Percentiles rank a stretch among this genome's conserved stretches.
These are phyloP conservation scores for Verticillium klebahnii DNA, from an alignment of 2,329 filamentous ascomycete species.

Conservation along the genomic window DNA sequence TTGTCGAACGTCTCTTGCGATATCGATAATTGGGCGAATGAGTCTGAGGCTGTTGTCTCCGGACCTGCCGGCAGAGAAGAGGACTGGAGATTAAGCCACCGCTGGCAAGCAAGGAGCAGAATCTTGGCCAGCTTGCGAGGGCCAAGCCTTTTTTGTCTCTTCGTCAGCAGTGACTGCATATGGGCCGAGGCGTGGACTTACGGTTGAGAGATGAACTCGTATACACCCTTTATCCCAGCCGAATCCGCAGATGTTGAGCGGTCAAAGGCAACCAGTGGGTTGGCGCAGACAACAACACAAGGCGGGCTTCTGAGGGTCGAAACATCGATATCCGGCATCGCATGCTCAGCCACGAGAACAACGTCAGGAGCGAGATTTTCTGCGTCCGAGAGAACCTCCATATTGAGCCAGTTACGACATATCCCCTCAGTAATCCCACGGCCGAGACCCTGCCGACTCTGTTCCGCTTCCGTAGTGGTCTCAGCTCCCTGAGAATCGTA, in stretches of 20 bases:
- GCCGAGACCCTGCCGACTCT: slow-evolving; percentile 28
- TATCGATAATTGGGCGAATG: too few species aligned
- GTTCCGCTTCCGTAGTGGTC: slow-evolving; percentile 13
- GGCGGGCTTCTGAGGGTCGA: slow-evolving; percentile 12
- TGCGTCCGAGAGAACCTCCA: not conserved
- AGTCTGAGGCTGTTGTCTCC: too few species aligned
- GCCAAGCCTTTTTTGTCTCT: slow-evolving; percentile 4
- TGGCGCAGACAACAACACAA: slow-evolving; percentile 13
- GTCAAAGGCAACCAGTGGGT: slow-evolving; percentile 12
- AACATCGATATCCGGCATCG: slow-evolving; percentile 13
- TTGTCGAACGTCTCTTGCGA: too few species aligned
- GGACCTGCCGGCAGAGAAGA: too few species aligned
- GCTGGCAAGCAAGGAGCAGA: slow-evolving; percentile 3
- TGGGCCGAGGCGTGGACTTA: slow-evolving; percentile 1
- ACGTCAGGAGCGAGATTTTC: slow-evolving; percentile 5
- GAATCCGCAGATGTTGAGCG: slow-evolving; percentile 5
- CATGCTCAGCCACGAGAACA: slow-evolving; percentile 20
- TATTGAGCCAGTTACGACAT: not conserved
- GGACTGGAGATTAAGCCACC: not conserved
- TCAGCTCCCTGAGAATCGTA: slow-evolving; percentile 17
- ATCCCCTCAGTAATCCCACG: slow-evolving; percentile 11
- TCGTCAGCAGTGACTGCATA: not conserved
- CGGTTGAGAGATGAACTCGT: slow-evolving; percentile 17
- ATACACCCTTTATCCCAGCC: slow-evolving; percentile 4
- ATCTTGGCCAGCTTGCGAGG: slow-evolving; percentile 15